Evolutionary conservation across 345 rosid species (phyloP), one percentile per base, ranked within the genome.

Genomic region (Durio zibethinus): DNA sequence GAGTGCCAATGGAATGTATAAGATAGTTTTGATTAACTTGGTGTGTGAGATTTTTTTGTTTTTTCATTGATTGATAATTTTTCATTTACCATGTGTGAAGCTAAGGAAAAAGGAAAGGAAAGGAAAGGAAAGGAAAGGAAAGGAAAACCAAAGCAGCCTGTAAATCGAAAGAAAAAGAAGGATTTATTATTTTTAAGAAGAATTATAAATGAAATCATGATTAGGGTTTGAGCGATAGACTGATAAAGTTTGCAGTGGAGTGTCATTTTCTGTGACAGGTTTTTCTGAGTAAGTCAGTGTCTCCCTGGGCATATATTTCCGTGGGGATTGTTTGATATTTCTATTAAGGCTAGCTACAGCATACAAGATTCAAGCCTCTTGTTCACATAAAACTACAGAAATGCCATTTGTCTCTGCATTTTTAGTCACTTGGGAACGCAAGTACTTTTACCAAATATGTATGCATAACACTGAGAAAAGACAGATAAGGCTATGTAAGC

Each of bases 261-360:
- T 77, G 84, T 87, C 90, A 84, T 73, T 85, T 87, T 87, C 90
- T 62, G n/a, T 45, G 40, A 45, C 85, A 76, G 84, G 74, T 36
- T 72, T 29, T 72, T 74, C 81, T 80, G 84, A 67, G 82, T 72
- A 76, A 81, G 65, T 52, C 73, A 87, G 86, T 72, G 62, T 16
- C n/a, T 78, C 74, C 67, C 83, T 77, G 78, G 70, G 73, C 80
- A 84, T 82, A 42, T 73, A 77, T 82, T 84, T 84, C 88, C 85
- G 88, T 84, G 88, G 88, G 84, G 82, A 82, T 82, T 80, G n/a
- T n/a, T n/a, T n/a, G n/a, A n/a, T n/a, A 79, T 82, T 82, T 83
- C 80, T 54, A 63, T 75, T 72, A 42, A 38, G 74, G 74, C 59
- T 27, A 57, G 14, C 4, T 12, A 2, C 9, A 15, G 18, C 52